A percentile compares a stretch with the other conserved stretches of the same genome.
These are phyloP conservation scores for Lophiostoma macrostomum DNA, from an alignment of 495 filamentous ascomycete genomes.

Conservation along the genomic window DNA sequence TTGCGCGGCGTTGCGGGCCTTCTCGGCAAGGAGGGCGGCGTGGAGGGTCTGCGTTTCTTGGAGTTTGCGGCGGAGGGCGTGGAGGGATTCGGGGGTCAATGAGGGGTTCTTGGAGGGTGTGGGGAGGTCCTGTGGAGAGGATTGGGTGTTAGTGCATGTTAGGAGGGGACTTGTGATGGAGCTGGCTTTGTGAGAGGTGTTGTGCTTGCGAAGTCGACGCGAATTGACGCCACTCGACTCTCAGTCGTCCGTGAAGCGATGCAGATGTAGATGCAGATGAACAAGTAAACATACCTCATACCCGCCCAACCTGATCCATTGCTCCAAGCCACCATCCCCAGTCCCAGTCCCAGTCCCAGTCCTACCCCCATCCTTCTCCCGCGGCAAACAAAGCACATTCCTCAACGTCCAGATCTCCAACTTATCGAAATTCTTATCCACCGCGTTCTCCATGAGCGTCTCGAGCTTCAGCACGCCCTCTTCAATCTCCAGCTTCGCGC, in stretches of 20 bases:
- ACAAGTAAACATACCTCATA: conserved; percentile 60
- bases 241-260: neutral
- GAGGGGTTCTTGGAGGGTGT: conserved; percentile 22
- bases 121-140: conserved; percentile 20
- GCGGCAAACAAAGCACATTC: conserved; percentile 77
- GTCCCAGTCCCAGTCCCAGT: no score
- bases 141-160: neutral
- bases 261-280: neutral
- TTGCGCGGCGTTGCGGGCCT: conserved; percentile 69
- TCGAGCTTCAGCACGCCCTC: conserved; percentile 89
- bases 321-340: no score
- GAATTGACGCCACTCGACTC: neutral
- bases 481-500: conserved; percentile 75
- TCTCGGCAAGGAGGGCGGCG: conserved; percentile 67
- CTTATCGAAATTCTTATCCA: conserved; percentile 76
- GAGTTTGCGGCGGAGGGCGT: conserved; percentile 68
- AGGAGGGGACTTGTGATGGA: neutral
- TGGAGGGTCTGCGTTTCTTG: conserved; percentile 80
- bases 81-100: conserved; percentile 60
- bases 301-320: conserved; percentile 78
- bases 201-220: no score
- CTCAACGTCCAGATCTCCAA: conserved; percentile 81
- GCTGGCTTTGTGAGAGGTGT: no score
- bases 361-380: conserved; percentile 67
- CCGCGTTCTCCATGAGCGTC: conserved; percentile 79